Conservation (phyloP, 805 yeast species). For the Barnettozyma salicaria region DNA sequence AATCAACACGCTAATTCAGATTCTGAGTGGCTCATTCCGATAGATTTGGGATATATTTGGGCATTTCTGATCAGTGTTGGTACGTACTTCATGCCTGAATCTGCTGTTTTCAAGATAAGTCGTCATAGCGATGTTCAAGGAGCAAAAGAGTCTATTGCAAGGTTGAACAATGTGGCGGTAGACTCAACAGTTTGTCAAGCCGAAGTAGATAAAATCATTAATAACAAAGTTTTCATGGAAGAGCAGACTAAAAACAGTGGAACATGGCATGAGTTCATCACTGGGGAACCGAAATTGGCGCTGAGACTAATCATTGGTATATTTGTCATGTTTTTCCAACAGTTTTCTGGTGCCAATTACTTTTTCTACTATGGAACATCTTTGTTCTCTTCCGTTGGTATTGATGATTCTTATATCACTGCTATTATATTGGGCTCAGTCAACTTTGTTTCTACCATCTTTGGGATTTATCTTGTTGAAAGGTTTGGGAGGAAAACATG, state of each 20-base stretch:
- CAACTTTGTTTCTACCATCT: slow-evolving; percentile 49
- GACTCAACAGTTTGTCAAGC: slow-evolving; percentile 46
- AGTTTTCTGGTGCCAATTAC: slow-evolving; percentile 58
- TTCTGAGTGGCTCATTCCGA: slow-evolving; percentile 65
- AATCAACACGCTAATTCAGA: slow-evolving; percentile 34
- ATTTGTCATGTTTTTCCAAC: slow-evolving; percentile 54
- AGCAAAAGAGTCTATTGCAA: slow-evolving; percentile 48
- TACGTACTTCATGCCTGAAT: slow-evolving; percentile 58
- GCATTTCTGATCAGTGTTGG: slow-evolving; percentile 34
- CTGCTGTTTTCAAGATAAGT: slow-evolving; percentile 50
- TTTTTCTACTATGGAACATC: slow-evolving; percentile 63
- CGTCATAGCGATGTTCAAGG: slow-evolving; percentile 39
- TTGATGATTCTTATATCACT: slow-evolving; percentile 51
- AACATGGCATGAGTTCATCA: slow-evolving; percentile 51
- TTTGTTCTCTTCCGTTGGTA: slow-evolving; percentile 53
- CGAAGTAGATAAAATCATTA: slow-evolving; percentile 39
- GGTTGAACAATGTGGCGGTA: slow-evolving; percentile 41
- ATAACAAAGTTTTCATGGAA: slow-evolving; percentile 26
- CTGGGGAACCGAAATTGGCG: slow-evolving; percentile 51
- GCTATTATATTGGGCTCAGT: slow-evolving; percentile 53
- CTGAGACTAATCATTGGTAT: slow-evolving; percentile 53
- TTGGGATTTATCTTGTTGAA: slow-evolving; percentile 48
- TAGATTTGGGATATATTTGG: slow-evolving; percentile 44
- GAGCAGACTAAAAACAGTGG: slow-evolving; percentile 44
- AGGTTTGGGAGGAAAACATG: slow-evolving; percentile 48